phyloP scores from a whole-genome alignment of 192 early-diverging fungal genomes.

The Radiomyces spectabilis region DNA sequence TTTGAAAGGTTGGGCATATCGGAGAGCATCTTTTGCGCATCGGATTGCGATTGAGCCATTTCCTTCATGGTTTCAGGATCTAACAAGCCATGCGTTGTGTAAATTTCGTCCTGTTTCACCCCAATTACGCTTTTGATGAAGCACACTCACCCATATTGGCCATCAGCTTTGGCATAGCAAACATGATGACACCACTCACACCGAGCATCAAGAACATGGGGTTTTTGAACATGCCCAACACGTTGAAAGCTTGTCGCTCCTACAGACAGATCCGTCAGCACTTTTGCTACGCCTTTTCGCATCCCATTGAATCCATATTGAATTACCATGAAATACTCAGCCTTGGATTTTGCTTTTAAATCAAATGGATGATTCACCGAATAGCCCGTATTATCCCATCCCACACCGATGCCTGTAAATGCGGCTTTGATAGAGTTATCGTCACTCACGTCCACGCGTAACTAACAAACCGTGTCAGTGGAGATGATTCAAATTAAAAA shows the following conservation, averaged over 20 bases:
- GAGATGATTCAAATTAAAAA: background rate
- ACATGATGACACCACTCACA: slow-evolving; percentile 41
- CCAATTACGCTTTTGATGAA: background rate
- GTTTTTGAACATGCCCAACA: slow-evolving; percentile 44
- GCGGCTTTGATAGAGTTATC: slow-evolving; percentile 23
- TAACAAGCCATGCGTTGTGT: slow-evolving; percentile 1
- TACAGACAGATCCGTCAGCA: slow-evolving; percentile 4
- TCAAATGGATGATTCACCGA: slow-evolving; percentile 36
- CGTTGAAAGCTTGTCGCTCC: slow-evolving; percentile 47
- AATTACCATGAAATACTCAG: slow-evolving; percentile 45
- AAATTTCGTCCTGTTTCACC: background rate
- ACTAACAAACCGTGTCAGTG: slow-evolving; percentile 14
- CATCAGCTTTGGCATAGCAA: slow-evolving; percentile 52
- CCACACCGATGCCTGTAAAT: slow-evolving; percentile 32
- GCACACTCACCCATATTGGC: slow-evolving; percentile 30
- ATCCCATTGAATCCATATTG: background rate
- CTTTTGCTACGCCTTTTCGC: background rate
- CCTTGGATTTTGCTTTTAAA: slow-evolving; percentile 28
- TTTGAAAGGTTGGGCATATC: slow-evolving; percentile 41
- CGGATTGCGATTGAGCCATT: slow-evolving; percentile 35
- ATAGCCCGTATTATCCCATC: slow-evolving; percentile 40
- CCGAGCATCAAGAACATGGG: slow-evolving; percentile 57
- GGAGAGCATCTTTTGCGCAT: slow-evolving; percentile 35
- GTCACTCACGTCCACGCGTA: slow-evolving; percentile 37
- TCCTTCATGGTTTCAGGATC: slow-evolving; percentile 41